phyloP scores from a whole-genome alignment of 345 rosid species.

The Angophora floribunda region DNA sequence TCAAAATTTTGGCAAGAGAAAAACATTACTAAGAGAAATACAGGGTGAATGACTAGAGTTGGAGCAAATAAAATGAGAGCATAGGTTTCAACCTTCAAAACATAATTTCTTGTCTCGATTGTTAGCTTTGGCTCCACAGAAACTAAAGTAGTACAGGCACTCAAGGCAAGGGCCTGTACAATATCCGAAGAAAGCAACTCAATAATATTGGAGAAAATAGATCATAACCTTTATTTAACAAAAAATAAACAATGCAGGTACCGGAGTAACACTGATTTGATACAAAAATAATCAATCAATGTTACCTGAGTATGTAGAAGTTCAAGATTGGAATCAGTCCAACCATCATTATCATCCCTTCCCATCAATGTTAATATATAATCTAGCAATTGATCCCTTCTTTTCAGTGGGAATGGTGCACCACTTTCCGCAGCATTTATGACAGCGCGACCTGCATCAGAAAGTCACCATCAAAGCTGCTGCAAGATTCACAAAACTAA shows the following conservation, averaged over 20 bases:
- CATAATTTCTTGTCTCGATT: slow-evolving; percentile 86
- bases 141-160: slow-evolving; percentile 93
- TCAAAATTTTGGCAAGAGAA: slow-evolving; percentile 1
- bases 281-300: neutral
- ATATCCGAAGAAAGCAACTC: slow-evolving; percentile 5
- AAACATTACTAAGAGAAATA: neutral
- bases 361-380: slow-evolving; percentile 95
- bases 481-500: neutral
- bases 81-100: slow-evolving; percentile 57
- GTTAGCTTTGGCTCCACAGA: slow-evolving; percentile 96
- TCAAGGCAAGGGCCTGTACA: slow-evolving; percentile 84
- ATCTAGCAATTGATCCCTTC: slow-evolving; percentile 81
- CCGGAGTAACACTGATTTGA: neutral
- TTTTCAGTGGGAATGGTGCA: slow-evolving; percentile 79
- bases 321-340: slow-evolving; percentile 86
- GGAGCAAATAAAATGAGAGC: neutral
- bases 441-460: slow-evolving; percentile 76
- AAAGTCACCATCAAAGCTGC: neutral
- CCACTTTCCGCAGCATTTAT: slow-evolving; percentile 90
- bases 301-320: slow-evolving; percentile 75
- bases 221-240: neutral
- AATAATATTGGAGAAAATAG: neutral
- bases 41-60: neutral
- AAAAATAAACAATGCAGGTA: neutral
- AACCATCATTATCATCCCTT: slow-evolving; percentile 67